Base-by-base conservation (phyloP, 2,329 filamentous ascomycete genomes). In the Aspergillus ustus region DNA sequence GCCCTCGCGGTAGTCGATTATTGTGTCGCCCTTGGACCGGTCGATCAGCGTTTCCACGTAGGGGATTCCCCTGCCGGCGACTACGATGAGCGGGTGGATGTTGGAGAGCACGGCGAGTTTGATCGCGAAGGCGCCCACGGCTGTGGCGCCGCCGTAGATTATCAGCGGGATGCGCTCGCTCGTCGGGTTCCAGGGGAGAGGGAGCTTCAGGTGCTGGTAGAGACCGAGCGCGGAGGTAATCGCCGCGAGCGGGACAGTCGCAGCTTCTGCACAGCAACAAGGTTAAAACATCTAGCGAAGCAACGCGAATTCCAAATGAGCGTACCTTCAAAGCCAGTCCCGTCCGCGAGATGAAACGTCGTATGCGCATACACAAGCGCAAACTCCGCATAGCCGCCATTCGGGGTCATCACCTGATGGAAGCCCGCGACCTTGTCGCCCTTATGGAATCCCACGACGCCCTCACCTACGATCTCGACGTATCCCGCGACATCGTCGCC, bases 1-100 rank as follows among this genome's bases (percentile, higher is more conserved):
- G 9, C 86, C 86, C 0, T 78, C 70, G 22, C 87, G 84, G 72
- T 89, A 89, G 75, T 89, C 86, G 60, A 89, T 71, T 28, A 89
- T 75, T 1, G 77, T 73, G 68, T 89, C 86, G 45, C 86, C 86
- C 68, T 84, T 84, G 52, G 70, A 72, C 11, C 71, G 72, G 68
- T 86, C 82, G 57, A 88, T 80, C 37, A 87, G 73, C 1, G 69
- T 73, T 70, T 84, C 77, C 3, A 88, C 85, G 64, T 83, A 83
- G 3, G 79, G 68, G 19, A 72, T 72, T 4, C 83, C 83, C 2
- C 78, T 76, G 4, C 87, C 87, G 0, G 86, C 85, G 7, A 89
- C 78, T 61, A 80, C 82, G 64, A 89, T 86, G 37, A 89, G 72
- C 0, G 87, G 87, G 71, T 88, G 85, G 63, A 89, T 85, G 68